Base-by-base conservation (phyloP, 495 filamentous ascomycete species). In the Aspergillus egyptiacus region DNA sequence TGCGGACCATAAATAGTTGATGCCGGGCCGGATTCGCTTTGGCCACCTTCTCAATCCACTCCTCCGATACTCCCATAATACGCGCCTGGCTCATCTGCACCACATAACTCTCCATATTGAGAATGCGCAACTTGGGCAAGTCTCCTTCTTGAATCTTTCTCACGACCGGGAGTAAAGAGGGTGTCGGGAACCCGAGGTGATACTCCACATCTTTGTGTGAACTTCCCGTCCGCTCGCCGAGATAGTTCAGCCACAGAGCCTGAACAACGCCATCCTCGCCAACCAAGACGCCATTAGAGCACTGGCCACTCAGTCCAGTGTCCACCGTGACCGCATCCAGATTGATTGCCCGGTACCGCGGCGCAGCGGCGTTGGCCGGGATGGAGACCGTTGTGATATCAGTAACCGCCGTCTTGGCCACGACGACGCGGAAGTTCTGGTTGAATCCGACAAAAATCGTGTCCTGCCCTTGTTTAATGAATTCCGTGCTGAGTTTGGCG, bases 341-440 rank as follows among this genome's bases (percentile, higher is more conserved):
- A 57, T 99, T 97, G 61, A 96, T 90, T 22, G 93, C 94, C 10
- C 93, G 79, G 57, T 97, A 98, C 43, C 93, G 75, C n/a, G 93
- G 93, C 7, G 93, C 89, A 9, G 86, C 79, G 2, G 86, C 82
- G 58, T 94, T 95, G 5, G 93, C 89, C 0, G 93, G 93, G 48
- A 99, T 96, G 2, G 93, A 88, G 4, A 99, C 93, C 23, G 93
- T 93, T 5, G 91, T 96, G 62, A 97, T 95, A 66, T 99, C 93
- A 8, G 94, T 97, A 23, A 99, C 89, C 0, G 87, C 86, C 0
- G 93, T 97, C 54, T 95, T 89, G 5, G 91, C 87, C 49, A 97
- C 87, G 10, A 96, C 90, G 18, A 95, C 89, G 24, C 93, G 80
- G 48, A 89, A 80, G 54, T 96, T 97, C 53, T 95, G 85, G 59